A percentile compares a stretch with the other conserved stretches of the same genome.
These are phyloP conservation scores for Coemansia sp. DNA, from an alignment of 192 early-diverging fungal species.

Conservation along the genomic window DNA sequence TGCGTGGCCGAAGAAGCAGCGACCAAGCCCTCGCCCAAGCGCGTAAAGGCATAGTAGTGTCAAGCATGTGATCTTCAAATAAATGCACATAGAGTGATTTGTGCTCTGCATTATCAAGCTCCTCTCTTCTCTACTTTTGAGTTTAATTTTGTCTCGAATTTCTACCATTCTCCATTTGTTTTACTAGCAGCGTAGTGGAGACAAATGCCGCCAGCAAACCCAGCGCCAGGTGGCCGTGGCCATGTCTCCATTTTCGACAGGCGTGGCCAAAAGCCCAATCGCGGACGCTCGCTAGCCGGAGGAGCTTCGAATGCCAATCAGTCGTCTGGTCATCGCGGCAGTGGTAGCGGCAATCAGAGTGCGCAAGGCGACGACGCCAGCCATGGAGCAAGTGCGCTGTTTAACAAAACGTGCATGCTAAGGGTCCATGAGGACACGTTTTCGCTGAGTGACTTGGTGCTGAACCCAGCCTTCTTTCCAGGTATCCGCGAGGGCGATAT, in stretches of 20 bases:
- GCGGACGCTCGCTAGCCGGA: conserved; percentile 22
- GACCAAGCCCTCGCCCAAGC: background rate
- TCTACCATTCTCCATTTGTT: background rate
- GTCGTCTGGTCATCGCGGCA: background rate
- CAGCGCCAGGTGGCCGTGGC: conserved; percentile 3
- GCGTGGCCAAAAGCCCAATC: conserved; percentile 24
- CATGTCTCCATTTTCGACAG: conserved; percentile 48
- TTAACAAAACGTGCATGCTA: conserved; percentile 46
- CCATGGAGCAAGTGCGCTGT: conserved; percentile 10
- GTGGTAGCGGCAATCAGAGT: conserved; percentile 1
- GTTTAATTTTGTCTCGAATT: background rate
- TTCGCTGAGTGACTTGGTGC: conserved; percentile 37
- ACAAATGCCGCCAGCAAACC: conserved; percentile 19
- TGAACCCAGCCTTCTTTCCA: conserved; percentile 48
- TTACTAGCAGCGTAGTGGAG: background rate
- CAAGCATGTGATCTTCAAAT: background rate
- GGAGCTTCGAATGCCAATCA: conserved; percentile 9
- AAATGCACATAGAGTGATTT: background rate
- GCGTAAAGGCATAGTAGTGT: background rate
- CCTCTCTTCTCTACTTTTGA: background rate
- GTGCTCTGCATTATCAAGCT: background rate
- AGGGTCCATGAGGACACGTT: conserved; percentile 42
- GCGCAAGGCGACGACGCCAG: conserved; percentile 26
- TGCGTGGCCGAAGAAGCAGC: background rate
- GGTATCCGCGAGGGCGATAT: conserved; percentile 49